Base-by-base conservation (phyloP, 148 eudicot genomes). In the Arctostaphylos glauca region DNA sequence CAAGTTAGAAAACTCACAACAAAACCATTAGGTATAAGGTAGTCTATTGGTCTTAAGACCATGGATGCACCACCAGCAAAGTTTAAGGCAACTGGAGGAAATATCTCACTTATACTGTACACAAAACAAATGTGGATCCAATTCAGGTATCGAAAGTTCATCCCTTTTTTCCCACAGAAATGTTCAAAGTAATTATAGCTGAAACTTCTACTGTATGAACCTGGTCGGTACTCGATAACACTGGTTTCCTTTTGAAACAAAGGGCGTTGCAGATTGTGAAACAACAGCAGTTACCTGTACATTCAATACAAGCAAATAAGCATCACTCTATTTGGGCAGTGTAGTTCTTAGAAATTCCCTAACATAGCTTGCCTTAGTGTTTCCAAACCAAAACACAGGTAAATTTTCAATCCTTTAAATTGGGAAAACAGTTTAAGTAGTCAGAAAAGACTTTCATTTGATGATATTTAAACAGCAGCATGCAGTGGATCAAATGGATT, bases 31-130 rank as follows among this genome's bases (percentile, higher is more conserved):
- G 91, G 92, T 74, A 93, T 85, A 76, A 96, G 95, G 83, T 96
- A 96, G 83, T 96, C 94, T 81, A 87, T 88, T 12, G 99, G 98
- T 88, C 88, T 93, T 81, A 96, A 84, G 38, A 84, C 64, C 98
- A 96, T 88, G 83, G 98, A 85, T 52, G 99, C 99, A 82, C 94
- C 94, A 15, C 91, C 97, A 55, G 89, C 99, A 84, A 96, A 96
- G 89, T 96, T 94, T 49, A 96, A 88, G 83, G 94, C 84, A 87
- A 92, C 94, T 16, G 86, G 80, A 76, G 99, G 99, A 89, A 96
- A 96, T 59, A 90, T 80, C 84, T 86, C 89, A 67, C 74, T 84
- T 82, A 91, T 76, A 84, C 99, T 96, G 92, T 70, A 83, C 23
- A 84, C 4, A 25, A 67, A 82, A 70, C 81, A 86, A 66, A 49